Evolutionary conservation across 176 grass and related monocot species (phyloP).

Genomic region (Carex littledalei): DNA sequence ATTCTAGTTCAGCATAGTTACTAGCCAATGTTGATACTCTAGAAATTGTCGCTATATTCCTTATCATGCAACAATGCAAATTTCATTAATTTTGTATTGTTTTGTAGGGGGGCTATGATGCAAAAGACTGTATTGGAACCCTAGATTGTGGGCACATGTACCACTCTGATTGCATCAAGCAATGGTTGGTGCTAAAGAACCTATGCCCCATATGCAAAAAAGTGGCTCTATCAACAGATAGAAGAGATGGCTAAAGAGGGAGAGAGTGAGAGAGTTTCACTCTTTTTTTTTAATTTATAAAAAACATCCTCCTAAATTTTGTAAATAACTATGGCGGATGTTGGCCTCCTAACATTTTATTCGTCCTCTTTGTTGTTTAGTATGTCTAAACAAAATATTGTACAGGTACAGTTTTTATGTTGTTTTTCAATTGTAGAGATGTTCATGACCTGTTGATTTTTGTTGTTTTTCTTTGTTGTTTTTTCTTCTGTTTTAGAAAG

Average conservation of each 20-base stretch:
- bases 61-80: not conserved
- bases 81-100: not conserved
- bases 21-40: not conserved
- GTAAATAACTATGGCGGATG: slow-evolving; percentile 23
- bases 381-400: slow-evolving; percentile 18
- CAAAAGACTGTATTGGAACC: slow-evolving; percentile 12
- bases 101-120: slow-evolving; percentile 25
- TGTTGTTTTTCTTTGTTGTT: not conserved
- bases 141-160: slow-evolving; percentile 30
- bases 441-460: slow-evolving; percentile 6
- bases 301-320: slow-evolving; percentile 28
- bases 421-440: slow-evolving; percentile 4
- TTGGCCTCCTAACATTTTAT: slow-evolving; percentile 19
- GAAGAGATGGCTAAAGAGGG: not conserved
- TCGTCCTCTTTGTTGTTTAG: slow-evolving; percentile 15
- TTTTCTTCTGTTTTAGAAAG: not conserved
- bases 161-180: slow-evolving; percentile 30
- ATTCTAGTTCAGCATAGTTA: not conserved
- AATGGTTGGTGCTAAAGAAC: slow-evolving; percentile 27
- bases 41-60: not conserved
- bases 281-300: slow-evolving; percentile 2
- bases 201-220: slow-evolving; percentile 26
- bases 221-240: slow-evolving; percentile 9
- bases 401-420: slow-evolving; percentile 21
- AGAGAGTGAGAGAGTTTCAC: not conserved